These are phyloP conservation scores for Hypoxylon sp. DNA, from an alignment of 2,329 filamentous ascomycete genomes.

Conservation along the genomic window DNA sequence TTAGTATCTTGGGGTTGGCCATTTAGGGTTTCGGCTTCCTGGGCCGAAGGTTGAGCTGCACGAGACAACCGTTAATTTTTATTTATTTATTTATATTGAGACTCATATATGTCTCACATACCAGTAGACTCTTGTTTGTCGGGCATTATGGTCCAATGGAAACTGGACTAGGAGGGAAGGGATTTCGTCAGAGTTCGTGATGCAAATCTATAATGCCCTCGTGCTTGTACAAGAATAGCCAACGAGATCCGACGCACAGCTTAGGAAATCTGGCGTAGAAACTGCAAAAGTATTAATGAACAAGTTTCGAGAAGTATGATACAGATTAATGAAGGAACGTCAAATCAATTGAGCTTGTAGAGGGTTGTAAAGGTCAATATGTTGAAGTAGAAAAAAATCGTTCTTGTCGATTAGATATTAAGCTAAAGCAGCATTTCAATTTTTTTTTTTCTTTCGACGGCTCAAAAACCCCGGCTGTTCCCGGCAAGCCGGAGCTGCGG, in stretches of 20 bases:
- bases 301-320: conserved; percentile 48
- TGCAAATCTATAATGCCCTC: conserved; percentile 42
- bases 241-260: conserved; percentile 43
- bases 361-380: conserved; percentile 23
- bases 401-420: conserved; percentile 21
- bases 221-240: conserved; percentile 42
- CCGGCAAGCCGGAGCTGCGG: conserved; percentile 49
- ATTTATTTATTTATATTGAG: background rate
- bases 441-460: conserved; percentile 40
- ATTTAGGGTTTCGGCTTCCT: conserved; percentile 46
- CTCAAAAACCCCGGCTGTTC: conserved; percentile 49
- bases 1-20: conserved; percentile 42
- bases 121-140: conserved; percentile 50
- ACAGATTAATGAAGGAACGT: conserved; percentile 49
- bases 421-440: conserved; percentile 30
- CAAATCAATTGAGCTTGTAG: conserved; percentile 45
- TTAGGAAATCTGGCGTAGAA: conserved; percentile 38
- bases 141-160: conserved; percentile 47
- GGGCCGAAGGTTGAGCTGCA: conserved; percentile 44
- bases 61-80: conserved; percentile 32
- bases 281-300: conserved; percentile 44
- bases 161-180: conserved; percentile 31
- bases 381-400: conserved; percentile 29
- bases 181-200: conserved; percentile 24
- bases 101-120: conserved; percentile 37